Base-by-base conservation (phyloP, 495 filamentous ascomycete genomes). In the Melanomma pulvis-pyrius region DNA sequence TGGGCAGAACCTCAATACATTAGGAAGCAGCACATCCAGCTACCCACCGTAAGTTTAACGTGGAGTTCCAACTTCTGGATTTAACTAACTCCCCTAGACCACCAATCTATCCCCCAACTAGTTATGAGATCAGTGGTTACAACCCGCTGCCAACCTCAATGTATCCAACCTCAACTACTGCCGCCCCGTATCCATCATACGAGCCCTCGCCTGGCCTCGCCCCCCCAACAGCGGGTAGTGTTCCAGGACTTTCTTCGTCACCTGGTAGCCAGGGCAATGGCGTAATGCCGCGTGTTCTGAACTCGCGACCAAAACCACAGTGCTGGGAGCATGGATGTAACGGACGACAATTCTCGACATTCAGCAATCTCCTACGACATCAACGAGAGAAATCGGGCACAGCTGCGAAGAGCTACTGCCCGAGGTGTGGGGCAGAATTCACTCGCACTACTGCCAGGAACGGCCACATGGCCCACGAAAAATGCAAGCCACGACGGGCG, bases 261-360 rank as follows among this genome's bases (percentile, higher is more conserved):
- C 66, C 66, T 17, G 60, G 57, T 4, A 52, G 26, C 39, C 57
- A 61, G 25, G 28, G 15, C 28, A 49, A 48, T 47, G 50, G 56
- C 9, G 63, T 66, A 30, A 63, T 60, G 85, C 90, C 61, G 4
- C 83, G 90, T 54, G 84, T 92, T 39, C 82, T 92, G 13, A 88
- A 87, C 70, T 86, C 86, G 53, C 85, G 90, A 60, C 91, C 90
- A 8, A 93, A 92, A 76, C 92, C 92, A 3, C 92, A 96, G 74
- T 97, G 92, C 77, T 97, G 90, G 90, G 92, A 97, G 51, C 92
- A 97, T 69, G 92, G 92, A 9, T 97, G 92, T 82, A 96, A 96
- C 72, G 92, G 92, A 28, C 87, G 92, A 17, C 89, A 94, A 70
- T 97, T 97, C 74, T 96, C 91, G 1, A 97, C 92, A 13, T 97